Base-by-base conservation (phyloP, 176 grass and related monocot genomes). In the Neostapfia colusana region DNA sequence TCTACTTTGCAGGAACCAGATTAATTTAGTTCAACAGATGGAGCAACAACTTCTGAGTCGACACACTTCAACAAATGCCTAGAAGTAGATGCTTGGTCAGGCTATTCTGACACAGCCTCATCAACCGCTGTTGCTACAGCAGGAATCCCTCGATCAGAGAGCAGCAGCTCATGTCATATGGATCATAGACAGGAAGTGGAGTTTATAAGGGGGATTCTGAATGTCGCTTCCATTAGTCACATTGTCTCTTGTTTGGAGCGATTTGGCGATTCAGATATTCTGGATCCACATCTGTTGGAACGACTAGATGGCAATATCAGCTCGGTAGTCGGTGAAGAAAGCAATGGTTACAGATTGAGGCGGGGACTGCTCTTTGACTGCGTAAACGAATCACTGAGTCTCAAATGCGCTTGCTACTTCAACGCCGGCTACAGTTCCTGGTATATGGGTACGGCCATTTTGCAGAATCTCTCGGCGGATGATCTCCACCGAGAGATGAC, bases 401-500 rank as follows among this genome's bases (percentile, higher is more conserved):
- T 69, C 27, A 99, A 87, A 92, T 92, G 83, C 11, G 50, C 59
- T 6, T 83, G 83, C 73, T 99, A 88, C 65, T 95, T 99, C 82
- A 75, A 43, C 41, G 85, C 83, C 4, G 89, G 96, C 53, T 95
- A 85, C 27, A 38, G 66, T 24, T 86, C 89, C 66, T 99, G 96
- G 96, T 82, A 85, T 63, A 88, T 85, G 74, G 96, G 89, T 36
- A 57, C 85, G 50, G 65, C 84, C 5, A 38, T 92, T 79, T 70
- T 89, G 40, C 70, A 73, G 61, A 88, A 90, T 49, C 58, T 93
- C 73, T 86, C 82, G 5, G 77, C 83, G 0, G 89, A 95, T 70
- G 89, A 89, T 86, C 78, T 92, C 39, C 88, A 90, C 77, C 62
- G 69, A 76, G 96, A 99, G 77, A 92, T 95, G 83, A 85, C 82